A percentile compares a stretch with the other conserved stretches of the same genome.
Conservation (phyloP, 495 filamentous ascomycete genomes). For the Umbilicaria muhlenbergii region DNA sequence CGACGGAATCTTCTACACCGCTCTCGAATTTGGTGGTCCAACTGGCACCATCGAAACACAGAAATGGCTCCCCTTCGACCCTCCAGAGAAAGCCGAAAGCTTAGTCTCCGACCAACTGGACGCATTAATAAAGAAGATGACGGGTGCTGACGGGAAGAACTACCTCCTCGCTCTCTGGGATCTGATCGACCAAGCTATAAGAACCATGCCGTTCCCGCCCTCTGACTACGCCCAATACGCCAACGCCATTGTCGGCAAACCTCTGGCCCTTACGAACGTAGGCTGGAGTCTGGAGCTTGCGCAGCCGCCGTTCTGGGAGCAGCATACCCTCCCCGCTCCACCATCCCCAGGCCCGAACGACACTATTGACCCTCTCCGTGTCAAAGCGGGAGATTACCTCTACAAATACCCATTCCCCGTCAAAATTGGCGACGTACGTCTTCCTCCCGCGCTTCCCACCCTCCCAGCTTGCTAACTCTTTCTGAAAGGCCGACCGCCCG, state of each 20-base stretch:
- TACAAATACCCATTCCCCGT: slow-evolving; percentile 27
- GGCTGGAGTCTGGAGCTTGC: slow-evolving; percentile 31
- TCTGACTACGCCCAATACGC: slow-evolving; percentile 21
- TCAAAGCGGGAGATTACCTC: too few relatives aligned
- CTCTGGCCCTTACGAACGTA: slow-evolving; percentile 30
- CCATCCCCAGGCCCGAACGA: too few relatives aligned
- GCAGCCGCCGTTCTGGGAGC: too few relatives aligned
- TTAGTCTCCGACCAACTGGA: slow-evolving; percentile 19
- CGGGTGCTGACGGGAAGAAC: slow-evolving; percentile 1
- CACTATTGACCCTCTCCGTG: too few relatives aligned
- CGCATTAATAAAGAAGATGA: slow-evolving; percentile 16
- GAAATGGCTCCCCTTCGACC: slow-evolving; percentile 25
- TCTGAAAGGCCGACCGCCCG: slow-evolving; percentile 11
- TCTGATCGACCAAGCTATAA: slow-evolving; percentile 20
- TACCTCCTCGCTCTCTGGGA: slow-evolving; percentile 24
- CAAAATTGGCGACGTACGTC: slow-evolving; percentile 28
- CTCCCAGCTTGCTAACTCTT: too few relatives aligned
- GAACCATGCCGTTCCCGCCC: slow-evolving; percentile 15
- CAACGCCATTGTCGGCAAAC: slow-evolving; percentile 25
- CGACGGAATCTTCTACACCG: slow-evolving; percentile 35
- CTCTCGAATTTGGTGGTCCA: slow-evolving; percentile 23
- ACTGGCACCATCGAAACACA: too few relatives aligned
- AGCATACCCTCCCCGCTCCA: too few relatives aligned
- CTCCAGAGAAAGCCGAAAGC: neutral
- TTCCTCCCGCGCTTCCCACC: too few relatives aligned